Base-by-base conservation (phyloP, 1,284 basidiomycete species). In the Cerrena zonata region DNA sequence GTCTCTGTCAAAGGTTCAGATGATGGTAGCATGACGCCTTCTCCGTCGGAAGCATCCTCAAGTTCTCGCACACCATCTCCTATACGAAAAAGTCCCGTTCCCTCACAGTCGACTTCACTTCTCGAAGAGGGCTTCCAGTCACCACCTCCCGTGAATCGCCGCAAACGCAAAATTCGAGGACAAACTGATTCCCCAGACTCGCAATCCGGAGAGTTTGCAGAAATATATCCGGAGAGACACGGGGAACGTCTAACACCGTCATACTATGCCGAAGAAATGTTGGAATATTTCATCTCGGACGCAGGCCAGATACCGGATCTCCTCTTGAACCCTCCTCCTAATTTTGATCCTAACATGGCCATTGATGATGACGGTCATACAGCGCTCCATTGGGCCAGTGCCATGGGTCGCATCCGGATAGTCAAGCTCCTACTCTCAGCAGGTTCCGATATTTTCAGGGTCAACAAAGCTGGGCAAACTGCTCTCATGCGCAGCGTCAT, bases 321-420 rank as follows among this genome's bases (percentile, higher is more conserved):
- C 51, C 84, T 99, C 60, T 86, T 96, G 53, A 81, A 80, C 43
- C 96, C 95, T 3, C 94, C 96, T 2, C 66, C 80, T 40, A 91
- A 97, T 70, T 96, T 97, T 68, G 92, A 99, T 66, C 86, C 96
- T 5, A 94, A 99, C 64, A 91, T 94, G 75, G 85, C 88, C 45
- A 99, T 99, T 57, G 96, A 99, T 70, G 96, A 99, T 59, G 96
- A 99, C 64, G 94, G 94, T 0, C 96, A 99, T 68, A 97, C 95
- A 0, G 86, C 96, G 19, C 71, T 99, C 18, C 96, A 99, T 65
- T 99, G 96, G 96, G 96, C 95, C 2, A 96, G 93, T 61, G 96
- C 96, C 10, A 99, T 99, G 95, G 96, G 96, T 26, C 88, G 96
- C 47, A 88, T 97, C 52, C 86, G 95, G 39, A 91, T 99, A 56